Evolutionary conservation across 2,329 filamentous ascomycete genomes (phyloP), one percentile per base, ranked within the genome.

Genomic region (Aspergillus sp.): DNA sequence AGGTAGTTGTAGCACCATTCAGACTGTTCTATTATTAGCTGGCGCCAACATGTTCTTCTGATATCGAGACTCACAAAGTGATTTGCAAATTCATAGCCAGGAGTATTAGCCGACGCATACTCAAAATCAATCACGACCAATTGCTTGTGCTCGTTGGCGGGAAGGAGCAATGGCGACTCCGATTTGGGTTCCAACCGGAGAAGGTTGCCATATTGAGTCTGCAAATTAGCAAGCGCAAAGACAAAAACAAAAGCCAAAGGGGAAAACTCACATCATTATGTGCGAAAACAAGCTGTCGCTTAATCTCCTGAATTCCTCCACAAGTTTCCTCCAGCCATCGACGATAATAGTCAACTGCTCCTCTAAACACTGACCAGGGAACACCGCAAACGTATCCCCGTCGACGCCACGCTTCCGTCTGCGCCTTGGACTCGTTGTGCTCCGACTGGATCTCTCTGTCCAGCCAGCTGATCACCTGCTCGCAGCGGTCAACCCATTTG

Each of bases 1-100:
- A 96, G 90, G 68, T 98, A 98, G 69, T 98, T 91, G 75, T 97
- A 97, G 57, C 88, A 86, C 93, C 93, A 98, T 69, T 98, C 93
- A 1, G 88, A 81, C 77, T 80, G 45, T 26, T 12, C 5, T 7
- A 10, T 19, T 4, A 48, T 60, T 49, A 60, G 57, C 12, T 36
- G 29, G 27, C 29, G 29, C 6, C 5, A 2, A 19, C 5, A 32
- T 9, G 8, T 5, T 32, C 8, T 32, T 1, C 5, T 9, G 12
- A 10, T 8, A 12, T 5, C 7, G 6, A 10, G 3, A 64, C 75
- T 70, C 69, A 79, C 86, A 68, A 98, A 98, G 68, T 98, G 93
- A 65, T 98, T 98, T 48, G 89, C 93, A 64, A 98, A 97, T 67
- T 98, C 93, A 10, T 88, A 75, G 1, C 89, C 93, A 0, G 82